Evolutionary conservation across 306 rosid species (phyloP).

Genomic region (Malus asiatica): DNA sequence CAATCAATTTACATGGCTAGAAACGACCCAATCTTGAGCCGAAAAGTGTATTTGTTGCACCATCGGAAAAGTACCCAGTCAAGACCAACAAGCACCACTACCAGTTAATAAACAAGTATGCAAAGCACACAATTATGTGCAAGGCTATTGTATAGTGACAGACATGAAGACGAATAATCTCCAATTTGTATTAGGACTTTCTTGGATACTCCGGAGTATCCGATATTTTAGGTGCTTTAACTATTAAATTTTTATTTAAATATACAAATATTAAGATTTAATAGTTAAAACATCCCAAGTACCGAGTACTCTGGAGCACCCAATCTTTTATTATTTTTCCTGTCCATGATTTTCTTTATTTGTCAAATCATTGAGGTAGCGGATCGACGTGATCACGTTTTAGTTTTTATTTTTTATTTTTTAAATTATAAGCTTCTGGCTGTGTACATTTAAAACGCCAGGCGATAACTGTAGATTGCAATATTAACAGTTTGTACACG

Average conservation of each 20-base stretch:
- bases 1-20: not conserved
- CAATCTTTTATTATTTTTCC: not conserved
- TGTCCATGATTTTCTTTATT: not conserved
- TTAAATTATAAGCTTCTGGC: not conserved
- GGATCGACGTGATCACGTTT: not conserved
- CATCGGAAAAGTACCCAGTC: not conserved
- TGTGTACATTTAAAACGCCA: not conserved
- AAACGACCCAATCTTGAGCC: not conserved
- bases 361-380: not conserved
- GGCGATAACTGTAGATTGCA: not conserved
- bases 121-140: constrained; percentile 1
- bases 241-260: too few relatives aligned
- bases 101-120: not conserved
- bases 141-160: not conserved
- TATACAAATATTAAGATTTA: too few relatives aligned
- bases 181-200: not conserved
- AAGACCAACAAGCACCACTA: not conserved
- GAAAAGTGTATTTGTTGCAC: not conserved
- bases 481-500: not conserved
- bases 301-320: too few relatives aligned
- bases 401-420: not conserved
- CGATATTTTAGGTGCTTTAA: too few relatives aligned
- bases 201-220: too few relatives aligned
- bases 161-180: not conserved
- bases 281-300: too few relatives aligned